Conservation (phyloP, 176 grass and related monocot species). For the Chloris gayana region DNA sequence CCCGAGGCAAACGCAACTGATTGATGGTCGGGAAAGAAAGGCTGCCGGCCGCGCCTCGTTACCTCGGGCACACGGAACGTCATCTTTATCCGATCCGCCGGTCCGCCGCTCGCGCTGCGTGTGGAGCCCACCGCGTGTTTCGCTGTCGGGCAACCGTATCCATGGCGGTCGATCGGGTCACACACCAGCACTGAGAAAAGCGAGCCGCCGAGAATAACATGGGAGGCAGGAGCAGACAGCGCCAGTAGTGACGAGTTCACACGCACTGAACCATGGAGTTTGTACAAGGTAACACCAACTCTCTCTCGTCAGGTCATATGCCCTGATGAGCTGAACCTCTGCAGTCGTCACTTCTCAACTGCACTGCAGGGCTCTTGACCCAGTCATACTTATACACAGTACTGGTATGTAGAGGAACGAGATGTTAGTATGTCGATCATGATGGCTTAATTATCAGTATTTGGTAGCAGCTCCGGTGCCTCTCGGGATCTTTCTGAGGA, state of each 20-base stretch:
- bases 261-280: too few relatives aligned
- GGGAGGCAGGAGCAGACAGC: too few relatives aligned
- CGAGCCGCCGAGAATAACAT: too few relatives aligned
- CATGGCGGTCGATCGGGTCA: background rate
- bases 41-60: background rate
- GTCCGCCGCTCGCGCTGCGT: background rate
- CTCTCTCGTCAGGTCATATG: too few relatives aligned
- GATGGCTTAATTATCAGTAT: background rate
- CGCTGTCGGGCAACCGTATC: constrained; percentile 7
- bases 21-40: background rate
- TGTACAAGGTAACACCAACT: too few relatives aligned
- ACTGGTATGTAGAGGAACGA: too few relatives aligned
- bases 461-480: constrained; percentile 27
- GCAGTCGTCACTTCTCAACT: background rate
- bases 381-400: too few relatives aligned
- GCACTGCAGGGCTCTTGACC: background rate
- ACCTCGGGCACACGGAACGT: constrained; percentile 37
- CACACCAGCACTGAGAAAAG: background rate
- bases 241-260: too few relatives aligned
- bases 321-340: too few relatives aligned
- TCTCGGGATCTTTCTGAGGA: constrained; percentile 73
- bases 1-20: background rate
- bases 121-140: constrained; percentile 34
- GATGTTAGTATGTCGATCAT: too few relatives aligned
- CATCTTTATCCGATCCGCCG: background rate